These are phyloP conservation scores for Serendipita vermifera DNA, from an alignment of 768 basidiomycete species.

Conservation along the genomic window DNA sequence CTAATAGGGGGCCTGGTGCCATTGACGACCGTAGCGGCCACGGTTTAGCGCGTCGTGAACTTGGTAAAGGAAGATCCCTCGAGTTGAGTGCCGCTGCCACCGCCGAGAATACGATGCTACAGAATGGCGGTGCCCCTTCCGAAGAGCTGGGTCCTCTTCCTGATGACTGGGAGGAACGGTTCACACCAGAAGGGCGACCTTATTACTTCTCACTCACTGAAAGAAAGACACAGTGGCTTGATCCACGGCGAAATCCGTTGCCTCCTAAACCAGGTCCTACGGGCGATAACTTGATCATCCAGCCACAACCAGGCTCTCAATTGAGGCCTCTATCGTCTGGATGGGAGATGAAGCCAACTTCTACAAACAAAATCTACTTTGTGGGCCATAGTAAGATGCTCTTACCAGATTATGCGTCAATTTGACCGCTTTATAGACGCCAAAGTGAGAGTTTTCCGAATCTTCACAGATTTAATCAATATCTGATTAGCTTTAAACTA, in stretches of 20 bases:
- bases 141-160: conserved; percentile 49
- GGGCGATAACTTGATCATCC: conserved; percentile 57
- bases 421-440: conserved; percentile 6
- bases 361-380: conserved; percentile 75
- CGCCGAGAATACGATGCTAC: conserved; percentile 16
- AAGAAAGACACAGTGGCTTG: conserved; percentile 82
- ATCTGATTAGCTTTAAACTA: conserved; percentile 43
- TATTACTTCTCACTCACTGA: conserved; percentile 68
- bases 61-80: too few species aligned
- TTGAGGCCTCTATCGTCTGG: conserved; percentile 78
- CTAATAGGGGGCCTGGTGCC: too few species aligned
- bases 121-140: conserved; percentile 20
- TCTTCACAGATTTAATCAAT: too few species aligned
- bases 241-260: conserved; percentile 63
- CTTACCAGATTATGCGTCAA: neutral
- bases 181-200: conserved; percentile 73
- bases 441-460: conserved; percentile 20
- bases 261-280: conserved; percentile 93
- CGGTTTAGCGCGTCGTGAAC: conserved; percentile 23
- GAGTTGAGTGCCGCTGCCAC: conserved; percentile 34
- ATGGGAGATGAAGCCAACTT: conserved; percentile 91
- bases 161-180: conserved; percentile 84
- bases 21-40: too few species aligned
- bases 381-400: conserved; percentile 69
- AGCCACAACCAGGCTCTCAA: conserved; percentile 38